Evolutionary conservation across 83 land plant species (phyloP).

Genomic region (Isoetes engelmannii): DNA sequence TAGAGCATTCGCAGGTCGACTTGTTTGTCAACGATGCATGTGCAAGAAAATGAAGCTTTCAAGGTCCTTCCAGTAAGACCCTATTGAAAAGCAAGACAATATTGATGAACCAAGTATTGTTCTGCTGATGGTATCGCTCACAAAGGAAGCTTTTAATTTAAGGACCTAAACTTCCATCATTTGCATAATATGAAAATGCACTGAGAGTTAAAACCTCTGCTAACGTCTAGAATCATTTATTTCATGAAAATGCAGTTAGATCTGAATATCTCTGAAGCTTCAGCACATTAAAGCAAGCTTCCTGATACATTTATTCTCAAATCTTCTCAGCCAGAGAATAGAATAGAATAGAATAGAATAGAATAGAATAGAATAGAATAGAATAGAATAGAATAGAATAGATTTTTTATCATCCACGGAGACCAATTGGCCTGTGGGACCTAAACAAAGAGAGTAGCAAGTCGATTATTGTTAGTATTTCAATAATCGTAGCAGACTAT

Average conservation of each 20-base stretch:
- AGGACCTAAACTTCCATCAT: neutral
- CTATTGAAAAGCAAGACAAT: slow-evolving; percentile 23
- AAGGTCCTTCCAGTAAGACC: slow-evolving; percentile 73
- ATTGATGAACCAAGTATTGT: neutral
- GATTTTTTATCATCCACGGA: too few relatives aligned
- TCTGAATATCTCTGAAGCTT: slow-evolving; percentile 27
- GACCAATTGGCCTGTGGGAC: too few relatives aligned
- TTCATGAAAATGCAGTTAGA: neutral
- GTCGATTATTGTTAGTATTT: too few relatives aligned
- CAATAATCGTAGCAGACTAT: too few relatives aligned
- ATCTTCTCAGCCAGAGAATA: too few relatives aligned
- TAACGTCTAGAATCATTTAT: neutral
- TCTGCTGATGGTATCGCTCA: neutral
- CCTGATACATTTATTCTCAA: too few relatives aligned
- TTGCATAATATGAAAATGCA: neutral
- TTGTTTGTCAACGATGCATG: slow-evolving; percentile 48
- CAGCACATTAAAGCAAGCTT: slow-evolving; percentile 48
- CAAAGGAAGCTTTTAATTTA: neutral
- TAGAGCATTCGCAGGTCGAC: slow-evolving; percentile 25
- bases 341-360: too few relatives aligned
- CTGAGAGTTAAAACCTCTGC: neutral
- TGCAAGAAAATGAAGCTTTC: slow-evolving; percentile 79
- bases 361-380: too few relatives aligned
- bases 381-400: too few relatives aligned
- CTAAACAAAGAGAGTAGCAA: too few relatives aligned